Evolutionary conservation across 345 rosid species (phyloP).

Genomic region (Citrus trifoliata): DNA sequence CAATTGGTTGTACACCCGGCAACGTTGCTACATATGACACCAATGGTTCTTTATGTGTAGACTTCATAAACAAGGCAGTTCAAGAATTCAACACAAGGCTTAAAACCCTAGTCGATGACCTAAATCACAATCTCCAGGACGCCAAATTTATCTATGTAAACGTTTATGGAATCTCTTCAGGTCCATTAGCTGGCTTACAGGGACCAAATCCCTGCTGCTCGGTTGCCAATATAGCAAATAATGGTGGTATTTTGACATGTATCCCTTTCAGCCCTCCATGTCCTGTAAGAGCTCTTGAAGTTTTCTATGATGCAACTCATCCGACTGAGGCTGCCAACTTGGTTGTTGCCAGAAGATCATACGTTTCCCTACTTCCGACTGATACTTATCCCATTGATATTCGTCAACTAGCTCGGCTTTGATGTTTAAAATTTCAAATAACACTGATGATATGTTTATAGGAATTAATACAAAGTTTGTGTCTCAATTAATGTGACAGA

Average conservation of each 20-base stretch:
- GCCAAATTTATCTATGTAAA: slow-evolving; percentile 36
- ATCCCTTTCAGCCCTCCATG: no score
- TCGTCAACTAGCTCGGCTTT: slow-evolving; percentile 2
- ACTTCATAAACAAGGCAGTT: slow-evolving; percentile 33
- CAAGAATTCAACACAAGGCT: slow-evolving; percentile 42
- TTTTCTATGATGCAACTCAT: slow-evolving; percentile 40
- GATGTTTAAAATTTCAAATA: neutral
- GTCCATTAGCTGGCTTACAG: neutral
- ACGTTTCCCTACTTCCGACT: neutral
- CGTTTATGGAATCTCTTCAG: neutral
- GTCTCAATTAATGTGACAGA: no score
- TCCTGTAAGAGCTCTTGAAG: no score
- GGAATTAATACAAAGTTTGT: no score
- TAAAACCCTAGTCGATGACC: slow-evolving; percentile 30
- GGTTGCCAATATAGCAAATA: no score
- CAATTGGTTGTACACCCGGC: no score
- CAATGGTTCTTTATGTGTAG: slow-evolving; percentile 31
- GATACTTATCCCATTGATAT: slow-evolving; percentile 35
- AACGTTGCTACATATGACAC: neutral
- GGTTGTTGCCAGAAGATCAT: slow-evolving; percentile 30
- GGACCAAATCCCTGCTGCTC: neutral
- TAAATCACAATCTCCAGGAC: slow-evolving; percentile 36
- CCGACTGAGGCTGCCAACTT: slow-evolving; percentile 36
- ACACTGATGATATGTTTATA: no score
- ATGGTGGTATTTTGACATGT: slow-evolving; percentile 30